phyloP scores from a whole-genome alignment of 352 stramenopile genomes.

The Globisporangium takayamanum region DNA sequence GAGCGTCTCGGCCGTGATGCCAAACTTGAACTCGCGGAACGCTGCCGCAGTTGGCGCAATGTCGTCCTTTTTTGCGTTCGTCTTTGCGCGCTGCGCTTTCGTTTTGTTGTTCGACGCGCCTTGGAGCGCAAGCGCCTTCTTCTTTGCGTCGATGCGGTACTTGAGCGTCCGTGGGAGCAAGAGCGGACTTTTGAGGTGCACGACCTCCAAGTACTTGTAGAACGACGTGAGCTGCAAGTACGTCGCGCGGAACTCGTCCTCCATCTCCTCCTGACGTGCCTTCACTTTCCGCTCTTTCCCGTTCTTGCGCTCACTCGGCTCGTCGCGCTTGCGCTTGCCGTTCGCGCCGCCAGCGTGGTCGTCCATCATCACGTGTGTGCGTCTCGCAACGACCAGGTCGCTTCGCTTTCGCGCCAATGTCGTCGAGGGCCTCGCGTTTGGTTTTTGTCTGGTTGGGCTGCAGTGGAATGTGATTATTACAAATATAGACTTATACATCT shows the following conservation, averaged over 20 bases:
- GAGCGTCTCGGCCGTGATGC: constrained; percentile 59
- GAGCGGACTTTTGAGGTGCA: constrained; percentile 62
- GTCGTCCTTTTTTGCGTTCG: constrained; percentile 7
- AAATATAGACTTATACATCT: too few species aligned
- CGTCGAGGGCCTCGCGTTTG: neutral
- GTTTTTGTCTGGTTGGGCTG: neutral
- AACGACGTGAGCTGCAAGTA: constrained; percentile 72
- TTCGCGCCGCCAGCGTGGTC: constrained; percentile 7
- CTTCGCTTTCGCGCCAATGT: too few species aligned
- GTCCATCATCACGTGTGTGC: constrained; percentile 14
- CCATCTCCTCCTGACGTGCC: constrained; percentile 64
- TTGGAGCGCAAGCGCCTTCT: constrained; percentile 4
- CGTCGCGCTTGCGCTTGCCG: constrained; percentile 67
- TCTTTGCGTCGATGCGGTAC: constrained; percentile 45
- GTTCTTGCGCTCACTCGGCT: constrained; percentile 31
- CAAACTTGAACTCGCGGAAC: constrained; percentile 57
- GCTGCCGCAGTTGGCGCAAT: constrained; percentile 21
- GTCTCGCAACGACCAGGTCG: neutral
- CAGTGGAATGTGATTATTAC: too few species aligned
- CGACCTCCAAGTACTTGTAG: constrained; percentile 78
- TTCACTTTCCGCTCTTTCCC: constrained; percentile 36
- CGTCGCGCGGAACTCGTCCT: constrained; percentile 73
- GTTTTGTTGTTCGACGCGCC: neutral
- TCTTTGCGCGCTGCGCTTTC: neutral
- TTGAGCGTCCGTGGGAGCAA: constrained; percentile 75